Percentiles rank a stretch among this genome's conserved stretches.
Conservation (phyloP, 2,329 filamentous ascomycete species). For the Hypoxylon sp. region DNA sequence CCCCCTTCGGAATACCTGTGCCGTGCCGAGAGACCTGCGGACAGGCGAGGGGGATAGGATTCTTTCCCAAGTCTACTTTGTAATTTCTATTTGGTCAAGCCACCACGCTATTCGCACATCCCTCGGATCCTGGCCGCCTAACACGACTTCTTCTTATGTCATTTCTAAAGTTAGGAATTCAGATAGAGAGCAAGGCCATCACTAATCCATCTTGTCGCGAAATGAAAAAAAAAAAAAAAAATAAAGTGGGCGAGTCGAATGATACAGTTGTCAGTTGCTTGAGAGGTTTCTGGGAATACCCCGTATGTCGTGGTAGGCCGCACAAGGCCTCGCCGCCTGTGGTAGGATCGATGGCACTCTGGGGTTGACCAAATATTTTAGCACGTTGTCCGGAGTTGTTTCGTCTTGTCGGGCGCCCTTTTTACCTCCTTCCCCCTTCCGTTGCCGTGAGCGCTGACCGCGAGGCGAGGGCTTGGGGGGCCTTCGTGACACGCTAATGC, state of each 20-base stretch:
- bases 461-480: conserved; percentile 32
- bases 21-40: conserved; percentile 18
- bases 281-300: conserved; percentile 4
- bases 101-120: background rate
- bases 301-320: conserved; percentile 10
- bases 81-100: background rate
- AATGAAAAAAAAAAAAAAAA: no score
- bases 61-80: background rate
- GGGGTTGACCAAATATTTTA: conserved; percentile 11
- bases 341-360: conserved; percentile 9
- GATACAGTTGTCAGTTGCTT: background rate
- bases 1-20: background rate
- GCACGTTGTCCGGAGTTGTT: conserved; percentile 29
- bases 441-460: conserved; percentile 26
- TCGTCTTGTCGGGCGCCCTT: conserved; percentile 9
- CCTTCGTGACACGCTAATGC: conserved; percentile 31
- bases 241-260: conserved; percentile 14
- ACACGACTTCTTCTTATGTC: conserved; percentile 6
- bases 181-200: conserved; percentile 1
- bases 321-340: conserved; percentile 23
- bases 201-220: background rate
- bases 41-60: no score
- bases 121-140: conserved; percentile 1
- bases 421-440: background rate
- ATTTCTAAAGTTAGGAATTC: conserved; percentile 20